Conservation (phyloP, 75 land plant species). For the Adiantum capillusveneris region DNA sequence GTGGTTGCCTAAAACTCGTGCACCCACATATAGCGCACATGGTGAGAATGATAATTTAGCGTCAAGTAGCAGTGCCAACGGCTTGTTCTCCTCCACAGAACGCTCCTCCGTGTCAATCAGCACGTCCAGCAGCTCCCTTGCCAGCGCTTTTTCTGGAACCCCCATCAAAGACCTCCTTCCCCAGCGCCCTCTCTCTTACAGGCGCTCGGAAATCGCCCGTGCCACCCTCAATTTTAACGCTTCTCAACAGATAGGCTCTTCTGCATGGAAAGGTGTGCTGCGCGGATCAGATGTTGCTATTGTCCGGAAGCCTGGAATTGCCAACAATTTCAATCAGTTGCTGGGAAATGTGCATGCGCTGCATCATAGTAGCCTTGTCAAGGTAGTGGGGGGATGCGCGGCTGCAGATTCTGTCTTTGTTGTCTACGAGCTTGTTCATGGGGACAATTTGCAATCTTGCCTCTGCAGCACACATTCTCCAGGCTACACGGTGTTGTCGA, state of each 20-base stretch:
- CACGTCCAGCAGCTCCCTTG: constrained; percentile 19
- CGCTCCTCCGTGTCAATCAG: constrained; percentile 9
- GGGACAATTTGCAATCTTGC: constrained; percentile 42
- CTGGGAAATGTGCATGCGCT: constrained; percentile 28
- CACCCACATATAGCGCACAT: too few species aligned
- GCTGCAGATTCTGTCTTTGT: constrained; percentile 39
- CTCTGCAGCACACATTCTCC: constrained; percentile 39
- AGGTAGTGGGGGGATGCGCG: constrained; percentile 45
- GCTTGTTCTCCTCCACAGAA: background rate
- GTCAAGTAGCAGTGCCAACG: too few species aligned
- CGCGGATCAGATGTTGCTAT: constrained; percentile 27
- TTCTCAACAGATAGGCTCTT: constrained; percentile 10
- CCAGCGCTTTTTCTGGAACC: constrained; percentile 14
- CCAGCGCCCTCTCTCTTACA: constrained; percentile 31
- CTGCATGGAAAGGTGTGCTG: constrained; percentile 41
- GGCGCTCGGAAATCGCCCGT: constrained; percentile 33
- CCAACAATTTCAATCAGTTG: background rate
- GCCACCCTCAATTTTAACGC: constrained; percentile 45
- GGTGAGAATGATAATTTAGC: too few species aligned
- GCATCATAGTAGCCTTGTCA: constrained; percentile 44
- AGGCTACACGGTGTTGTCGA: constrained; percentile 39
- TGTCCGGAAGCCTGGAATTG: constrained; percentile 18
- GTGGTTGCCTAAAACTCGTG: too few species aligned
- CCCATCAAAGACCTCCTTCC: too few species aligned
- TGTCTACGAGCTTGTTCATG: constrained; percentile 48